Conservation (phyloP, 2,329 filamentous ascomycete species). For the Neoscytalidium dimidiatum region DNA sequence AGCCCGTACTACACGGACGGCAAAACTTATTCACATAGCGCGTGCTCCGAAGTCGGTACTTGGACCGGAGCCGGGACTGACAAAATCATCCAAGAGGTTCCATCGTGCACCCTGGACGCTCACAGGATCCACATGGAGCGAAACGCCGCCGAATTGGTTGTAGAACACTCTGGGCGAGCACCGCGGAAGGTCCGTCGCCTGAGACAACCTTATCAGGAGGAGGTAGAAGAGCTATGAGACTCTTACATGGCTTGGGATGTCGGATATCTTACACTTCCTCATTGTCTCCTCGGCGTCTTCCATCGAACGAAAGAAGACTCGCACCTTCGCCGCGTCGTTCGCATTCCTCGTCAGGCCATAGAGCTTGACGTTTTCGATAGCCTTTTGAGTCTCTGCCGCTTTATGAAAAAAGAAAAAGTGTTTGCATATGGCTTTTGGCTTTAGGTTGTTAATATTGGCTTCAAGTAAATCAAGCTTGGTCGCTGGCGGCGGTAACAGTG, state of each 20-base stretch:
- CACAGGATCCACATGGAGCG: background rate
- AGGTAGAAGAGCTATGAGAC: background rate
- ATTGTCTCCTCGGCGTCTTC: too few relatives aligned
- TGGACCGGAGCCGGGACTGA: background rate
- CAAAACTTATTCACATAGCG: background rate
- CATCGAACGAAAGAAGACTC: too few relatives aligned
- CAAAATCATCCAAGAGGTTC: background rate
- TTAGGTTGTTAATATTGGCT: too few relatives aligned
- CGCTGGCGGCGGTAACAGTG: too few relatives aligned
- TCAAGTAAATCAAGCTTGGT: too few relatives aligned
- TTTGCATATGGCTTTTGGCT: too few relatives aligned
- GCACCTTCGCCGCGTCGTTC: too few relatives aligned
- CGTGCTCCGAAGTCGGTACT: background rate
- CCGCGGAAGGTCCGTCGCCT: background rate
- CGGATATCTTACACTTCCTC: background rate
- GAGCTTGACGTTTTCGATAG: too few relatives aligned
- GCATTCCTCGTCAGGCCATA: too few relatives aligned
- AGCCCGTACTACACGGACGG: background rate
- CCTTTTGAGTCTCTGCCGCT: too few relatives aligned
- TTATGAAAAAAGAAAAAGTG: too few relatives aligned
- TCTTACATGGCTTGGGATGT: background rate
- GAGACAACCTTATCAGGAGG: background rate
- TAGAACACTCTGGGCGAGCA: background rate
- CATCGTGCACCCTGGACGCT: background rate
- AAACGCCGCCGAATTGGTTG: background rate